Conservation (phyloP, 2,329 filamentous ascomycete genomes). For the Eutypa lata region DNA sequence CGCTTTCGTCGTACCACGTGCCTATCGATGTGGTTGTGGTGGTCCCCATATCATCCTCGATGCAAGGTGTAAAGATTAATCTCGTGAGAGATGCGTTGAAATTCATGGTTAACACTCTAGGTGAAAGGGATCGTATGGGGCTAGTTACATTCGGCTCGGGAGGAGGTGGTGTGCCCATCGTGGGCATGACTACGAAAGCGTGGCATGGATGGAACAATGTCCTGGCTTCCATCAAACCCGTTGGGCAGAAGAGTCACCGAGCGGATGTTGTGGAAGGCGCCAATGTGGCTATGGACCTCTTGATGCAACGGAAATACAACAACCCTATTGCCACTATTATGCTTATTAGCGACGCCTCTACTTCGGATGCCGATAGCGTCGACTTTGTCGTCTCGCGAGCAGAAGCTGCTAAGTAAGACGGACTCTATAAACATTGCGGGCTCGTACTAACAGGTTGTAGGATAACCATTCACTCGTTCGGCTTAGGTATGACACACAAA, state of each 20-base stretch:
- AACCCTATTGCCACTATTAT: slow-evolving; percentile 95
- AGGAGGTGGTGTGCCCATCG: slow-evolving; percentile 85
- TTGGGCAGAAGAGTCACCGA: slow-evolving; percentile 93
- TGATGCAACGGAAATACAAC: slow-evolving; percentile 96
- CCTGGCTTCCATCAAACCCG: slow-evolving; percentile 81
- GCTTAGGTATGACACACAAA: slow-evolving; percentile 93
- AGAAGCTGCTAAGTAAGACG: slow-evolving; percentile 86
- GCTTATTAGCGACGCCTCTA: slow-evolving; percentile 95
- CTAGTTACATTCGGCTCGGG: slow-evolving; percentile 96
- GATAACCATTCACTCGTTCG: slow-evolving; percentile 95
- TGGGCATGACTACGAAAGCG: slow-evolving; percentile 95
- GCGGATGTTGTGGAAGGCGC: slow-evolving; percentile 97
- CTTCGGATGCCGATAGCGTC: slow-evolving; percentile 88
- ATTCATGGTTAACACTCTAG: slow-evolving; percentile 86
- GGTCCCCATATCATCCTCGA: slow-evolving; percentile 94
- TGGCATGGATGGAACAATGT: slow-evolving; percentile 92
- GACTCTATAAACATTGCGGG: not conserved
- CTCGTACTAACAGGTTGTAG: slow-evolving; percentile 39
- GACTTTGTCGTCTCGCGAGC: slow-evolving; percentile 97
- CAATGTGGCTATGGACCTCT: slow-evolving; percentile 95
- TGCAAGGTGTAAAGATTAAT: slow-evolving; percentile 99
- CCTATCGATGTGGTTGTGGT: slow-evolving; percentile 95
- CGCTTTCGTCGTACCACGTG: slow-evolving; percentile 67
- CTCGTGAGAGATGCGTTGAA: slow-evolving; percentile 86
- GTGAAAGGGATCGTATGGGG: slow-evolving; percentile 93